Conservation (phyloP, 2,329 filamentous ascomycete genomes). For the Aspergillus quadrilineatus region DNA sequence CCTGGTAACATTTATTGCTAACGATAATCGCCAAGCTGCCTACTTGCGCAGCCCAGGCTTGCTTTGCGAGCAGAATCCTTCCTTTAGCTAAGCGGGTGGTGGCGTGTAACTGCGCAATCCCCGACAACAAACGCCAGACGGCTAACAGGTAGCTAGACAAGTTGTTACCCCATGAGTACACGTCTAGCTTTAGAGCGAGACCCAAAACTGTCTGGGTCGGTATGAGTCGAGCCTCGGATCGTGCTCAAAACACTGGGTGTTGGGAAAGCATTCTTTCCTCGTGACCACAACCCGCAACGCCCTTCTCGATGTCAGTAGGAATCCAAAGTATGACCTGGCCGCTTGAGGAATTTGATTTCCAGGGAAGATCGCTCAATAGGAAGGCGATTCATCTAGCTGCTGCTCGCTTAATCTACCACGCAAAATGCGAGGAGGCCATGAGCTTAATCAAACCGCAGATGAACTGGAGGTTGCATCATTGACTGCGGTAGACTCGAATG, state of each 20-base stretch:
- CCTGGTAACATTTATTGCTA: neutral
- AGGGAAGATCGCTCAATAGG: slow-evolving; percentile 13
- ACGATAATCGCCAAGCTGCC: neutral
- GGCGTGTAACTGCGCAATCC: neutral
- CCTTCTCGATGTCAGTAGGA: neutral
- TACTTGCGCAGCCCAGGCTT: neutral
- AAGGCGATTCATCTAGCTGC: neutral
- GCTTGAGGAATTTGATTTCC: slow-evolving; percentile 13
- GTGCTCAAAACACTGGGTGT: neutral
- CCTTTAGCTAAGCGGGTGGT: neutral
- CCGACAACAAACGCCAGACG: neutral
- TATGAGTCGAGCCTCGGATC: neutral
- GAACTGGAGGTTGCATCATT: neutral
- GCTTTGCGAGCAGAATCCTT: neutral
- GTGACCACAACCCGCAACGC: slow-evolving; percentile 16
- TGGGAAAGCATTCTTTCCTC: slow-evolving; percentile 12
- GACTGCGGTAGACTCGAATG: neutral
- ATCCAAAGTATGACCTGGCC: neutral
- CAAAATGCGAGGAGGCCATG: slow-evolving; percentile 18
- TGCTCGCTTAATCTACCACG: slow-evolving; percentile 4
- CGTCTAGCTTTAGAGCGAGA: slow-evolving; percentile 3
- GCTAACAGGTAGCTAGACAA: neutral
- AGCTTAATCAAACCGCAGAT: slow-evolving; percentile 22
- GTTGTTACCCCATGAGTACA: slow-evolving; percentile 1
- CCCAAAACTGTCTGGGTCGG: neutral